Conservation (phyloP, 2,329 filamentous ascomycete species). For the Neopestalotiopsis sp. region DNA sequence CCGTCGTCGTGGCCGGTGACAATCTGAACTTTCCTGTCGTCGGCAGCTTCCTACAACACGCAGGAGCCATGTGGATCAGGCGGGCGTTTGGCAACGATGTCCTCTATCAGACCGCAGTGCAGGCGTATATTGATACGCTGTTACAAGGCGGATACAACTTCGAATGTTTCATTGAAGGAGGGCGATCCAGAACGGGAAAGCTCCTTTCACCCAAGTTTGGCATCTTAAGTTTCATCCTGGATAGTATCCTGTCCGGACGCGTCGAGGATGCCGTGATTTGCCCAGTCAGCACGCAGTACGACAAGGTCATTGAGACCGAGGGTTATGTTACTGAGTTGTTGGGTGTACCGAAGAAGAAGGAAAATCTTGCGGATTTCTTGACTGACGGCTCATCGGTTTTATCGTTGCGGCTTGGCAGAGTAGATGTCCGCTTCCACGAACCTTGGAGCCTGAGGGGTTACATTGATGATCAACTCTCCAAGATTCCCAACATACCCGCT, state of each 20-base stretch:
- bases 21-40: conserved; percentile 95
- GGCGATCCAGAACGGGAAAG: conserved; percentile 91
- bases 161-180: conserved; percentile 97
- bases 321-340: conserved; percentile 95
- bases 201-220: conserved; percentile 93
- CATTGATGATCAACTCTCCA: conserved; percentile 74
- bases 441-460: conserved; percentile 91
- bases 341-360: conserved; percentile 93
- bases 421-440: conserved; percentile 95
- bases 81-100: conserved; percentile 91
- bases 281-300: conserved; percentile 96
- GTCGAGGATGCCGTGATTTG: conserved; percentile 93
- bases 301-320: conserved; percentile 98
- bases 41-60: conserved; percentile 89
- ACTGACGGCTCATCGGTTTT: conserved; percentile 83
- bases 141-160: conserved; percentile 92
- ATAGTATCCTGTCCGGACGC: conserved; percentile 85
- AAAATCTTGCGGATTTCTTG: conserved; percentile 90
- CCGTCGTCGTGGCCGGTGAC: conserved; percentile 92
- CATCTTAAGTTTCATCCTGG: conserved; percentile 88
- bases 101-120: conserved; percentile 89
- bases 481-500: conserved; percentile 56
- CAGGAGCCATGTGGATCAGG: conserved; percentile 95
- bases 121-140: conserved; percentile 92
- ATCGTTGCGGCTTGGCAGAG: conserved; percentile 84